Evolutionary conservation across 2,329 filamentous ascomycete species (phyloP), one percentile per base, ranked within the genome.

Genomic region (Alternaria novae-zelandiae): DNA sequence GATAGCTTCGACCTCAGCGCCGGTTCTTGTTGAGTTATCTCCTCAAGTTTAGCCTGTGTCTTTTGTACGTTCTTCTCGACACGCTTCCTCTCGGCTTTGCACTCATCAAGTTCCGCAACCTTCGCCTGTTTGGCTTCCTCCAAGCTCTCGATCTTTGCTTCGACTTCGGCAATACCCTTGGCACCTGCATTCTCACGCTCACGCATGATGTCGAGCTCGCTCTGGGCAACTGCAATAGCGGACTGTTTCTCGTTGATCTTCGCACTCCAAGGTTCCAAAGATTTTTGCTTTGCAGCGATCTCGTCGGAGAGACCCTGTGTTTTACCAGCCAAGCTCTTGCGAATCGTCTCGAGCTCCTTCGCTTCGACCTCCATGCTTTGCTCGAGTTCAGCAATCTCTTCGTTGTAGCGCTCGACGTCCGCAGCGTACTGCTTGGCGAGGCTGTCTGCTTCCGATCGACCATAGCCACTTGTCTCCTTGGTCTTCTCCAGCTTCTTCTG

Each of bases 201-300:
- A 44, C 89, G 88, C 8, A 99, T 86, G 61, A 99, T 98, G 63
- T 94, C 91, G 70, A 98, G 88, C 79, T 99, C 95, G 79, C 94
- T 97, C 78, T 97, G 92, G 2, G 96, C 94, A 11, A 99, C 94
- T 5, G 95, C 95, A 70, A 97, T 96, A 4, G 92, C 89, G 0
- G 94, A 97, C 75, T 96, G 91, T 79, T 97, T 98, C 77, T 97
- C 91, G 79, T 96, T 97, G 82, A 99, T 95, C 82, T 96, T 98
- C 69, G 94, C 94, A 71, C 91, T 94, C 96, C 96, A 99, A 0
- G 96, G 96, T 81, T 98, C 95, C 11, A 99, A 85, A 1, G 93
- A 91, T 81, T 96, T 97, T 76, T 99, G 96, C 82, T 97, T 97
- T 5, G 86, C 86, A 0, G 94, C 90, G 70, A 99, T 98, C 75